phyloP scores from a whole-genome alignment of 148 eudicot species.

The Amaranthus hypochondriacus region DNA sequence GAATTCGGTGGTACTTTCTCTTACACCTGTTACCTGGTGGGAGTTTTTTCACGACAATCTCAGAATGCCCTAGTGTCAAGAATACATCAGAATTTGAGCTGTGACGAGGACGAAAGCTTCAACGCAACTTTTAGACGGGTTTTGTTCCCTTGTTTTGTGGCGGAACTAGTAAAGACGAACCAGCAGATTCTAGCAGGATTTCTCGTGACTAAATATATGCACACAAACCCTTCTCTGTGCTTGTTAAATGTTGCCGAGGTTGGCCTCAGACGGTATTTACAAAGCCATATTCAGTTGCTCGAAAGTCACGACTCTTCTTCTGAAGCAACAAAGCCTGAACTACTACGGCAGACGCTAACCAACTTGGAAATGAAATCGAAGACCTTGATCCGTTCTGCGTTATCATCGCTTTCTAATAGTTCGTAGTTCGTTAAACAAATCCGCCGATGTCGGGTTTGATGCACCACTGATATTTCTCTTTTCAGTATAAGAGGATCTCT shows the following conservation, averaged over 20 bases:
- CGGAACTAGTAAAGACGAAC: constrained; percentile 75
- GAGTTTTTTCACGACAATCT: constrained; percentile 53
- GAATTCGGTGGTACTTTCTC: constrained; percentile 67
- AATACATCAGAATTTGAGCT: constrained; percentile 18
- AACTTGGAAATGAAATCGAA: constrained; percentile 37
- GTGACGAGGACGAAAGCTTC: constrained; percentile 24
- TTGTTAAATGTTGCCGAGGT: constrained; percentile 75
- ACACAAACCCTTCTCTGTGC: constrained; percentile 67
- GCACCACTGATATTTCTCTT: background rate
- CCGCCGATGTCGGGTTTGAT: background rate
- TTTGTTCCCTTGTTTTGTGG: constrained; percentile 57
- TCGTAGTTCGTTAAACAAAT: constrained; percentile 8
- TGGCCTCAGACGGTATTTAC: constrained; percentile 48
- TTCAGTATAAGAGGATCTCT: background rate
- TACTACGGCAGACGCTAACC: constrained; percentile 39
- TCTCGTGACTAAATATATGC: constrained; percentile 73
- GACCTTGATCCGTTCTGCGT: constrained; percentile 46
- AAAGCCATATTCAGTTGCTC: constrained; percentile 47
- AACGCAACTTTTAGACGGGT: constrained; percentile 40
- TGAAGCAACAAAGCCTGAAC: constrained; percentile 30
- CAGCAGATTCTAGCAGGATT: constrained; percentile 79
- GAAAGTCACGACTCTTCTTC: constrained; percentile 17
- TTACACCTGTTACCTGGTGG: constrained; percentile 66
- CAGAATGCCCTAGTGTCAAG: constrained; percentile 47
- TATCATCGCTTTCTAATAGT: constrained; percentile 42